A percentile compares a stretch with the other conserved stretches of the same genome.
phyloP scores from a whole-genome alignment of 2,329 filamentous ascomycete genomes.

The Epichloe sp. region DNA sequence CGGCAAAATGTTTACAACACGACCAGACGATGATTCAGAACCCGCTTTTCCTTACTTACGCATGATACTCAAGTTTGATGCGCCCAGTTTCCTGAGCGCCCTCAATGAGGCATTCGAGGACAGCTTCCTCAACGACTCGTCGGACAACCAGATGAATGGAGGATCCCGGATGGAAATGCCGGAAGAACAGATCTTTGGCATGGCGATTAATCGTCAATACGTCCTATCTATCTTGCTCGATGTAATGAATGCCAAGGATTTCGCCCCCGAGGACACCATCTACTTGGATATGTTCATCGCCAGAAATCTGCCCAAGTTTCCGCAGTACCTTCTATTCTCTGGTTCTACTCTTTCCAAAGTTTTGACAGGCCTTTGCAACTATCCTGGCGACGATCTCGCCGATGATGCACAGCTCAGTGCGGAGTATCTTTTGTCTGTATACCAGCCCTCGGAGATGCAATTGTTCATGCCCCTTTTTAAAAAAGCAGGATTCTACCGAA shows the following conservation, averaged over 20 bases:
- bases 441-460: constrained; percentile 74
- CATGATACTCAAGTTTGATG: constrained; percentile 75
- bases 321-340: constrained; percentile 83
- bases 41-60: constrained; percentile 77
- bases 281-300: constrained; percentile 99
- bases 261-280: constrained; percentile 69
- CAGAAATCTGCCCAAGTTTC: constrained; percentile 89
- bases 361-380: constrained; percentile 70
- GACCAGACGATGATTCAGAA: constrained; percentile 41
- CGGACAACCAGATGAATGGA: constrained; percentile 47
- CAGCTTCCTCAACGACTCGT: constrained; percentile 72
- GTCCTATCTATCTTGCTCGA: constrained; percentile 83
- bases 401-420: constrained; percentile 96
- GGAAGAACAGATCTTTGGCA: constrained; percentile 53
- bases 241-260: constrained; percentile 70
- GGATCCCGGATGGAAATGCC: constrained; percentile 35
- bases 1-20: constrained; percentile 46
- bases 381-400: constrained; percentile 64
- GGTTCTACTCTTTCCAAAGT: constrained; percentile 75
- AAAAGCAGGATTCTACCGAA: constrained; percentile 74
- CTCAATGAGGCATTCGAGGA: constrained; percentile 97
- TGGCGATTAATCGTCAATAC: constrained; percentile 80
- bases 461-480: constrained; percentile 65
- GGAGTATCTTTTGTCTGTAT: constrained; percentile 87
- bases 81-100: constrained; percentile 84